Evolutionary conservation across 2,329 filamentous ascomycete genomes (phyloP), one percentile per base, ranked within the genome.

Genomic region (Cladobotryum protrusum): DNA sequence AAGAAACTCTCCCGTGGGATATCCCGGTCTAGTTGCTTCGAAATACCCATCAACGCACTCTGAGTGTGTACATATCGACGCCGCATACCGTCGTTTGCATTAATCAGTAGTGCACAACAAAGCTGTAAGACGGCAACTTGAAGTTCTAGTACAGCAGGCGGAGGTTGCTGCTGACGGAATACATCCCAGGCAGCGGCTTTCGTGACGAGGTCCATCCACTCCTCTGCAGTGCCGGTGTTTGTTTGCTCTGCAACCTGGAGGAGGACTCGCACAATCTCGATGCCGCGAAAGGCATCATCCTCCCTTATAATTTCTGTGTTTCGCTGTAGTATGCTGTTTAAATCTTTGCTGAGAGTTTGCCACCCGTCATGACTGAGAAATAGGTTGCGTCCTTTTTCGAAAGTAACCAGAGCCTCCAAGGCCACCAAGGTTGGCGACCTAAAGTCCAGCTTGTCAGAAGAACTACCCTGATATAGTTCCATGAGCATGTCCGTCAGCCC

Each of bases 401-500:
- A 69, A 5, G 68, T 67, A n/a, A 77, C 64, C 6, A 84, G 67
- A 1, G 78, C 82, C 58, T 85, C 79, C 1, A 85, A 64, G 0
- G 79, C 80, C 5, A 81, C 76, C 3, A 86, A 67, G 2, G 83
- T 68, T 0, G 82, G 72, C 3, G 74, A 73, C 5, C 79, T 72
- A 51, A 83, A 79, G 54, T 85, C 80, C 1, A 79, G 64, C 35
- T 58, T 63, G 1, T 59, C 59, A 3, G 53, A 49, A 4, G 56
- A 50, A 48, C 69, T 67, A 2, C 59, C 61, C 41, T 69, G 69
- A 61, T 86, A 87, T 1, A 87, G 67, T 12, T 83, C 81, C 47
- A 85, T 61, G 32, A 86, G 71, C 71, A 87, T 77, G 56, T 87
- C 84, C 52, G 74, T 75, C 45, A 87, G 64, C 0, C 81, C 82